Conservation (phyloP, 805 yeast species). For the Cyberlindnera meyerae region DNA sequence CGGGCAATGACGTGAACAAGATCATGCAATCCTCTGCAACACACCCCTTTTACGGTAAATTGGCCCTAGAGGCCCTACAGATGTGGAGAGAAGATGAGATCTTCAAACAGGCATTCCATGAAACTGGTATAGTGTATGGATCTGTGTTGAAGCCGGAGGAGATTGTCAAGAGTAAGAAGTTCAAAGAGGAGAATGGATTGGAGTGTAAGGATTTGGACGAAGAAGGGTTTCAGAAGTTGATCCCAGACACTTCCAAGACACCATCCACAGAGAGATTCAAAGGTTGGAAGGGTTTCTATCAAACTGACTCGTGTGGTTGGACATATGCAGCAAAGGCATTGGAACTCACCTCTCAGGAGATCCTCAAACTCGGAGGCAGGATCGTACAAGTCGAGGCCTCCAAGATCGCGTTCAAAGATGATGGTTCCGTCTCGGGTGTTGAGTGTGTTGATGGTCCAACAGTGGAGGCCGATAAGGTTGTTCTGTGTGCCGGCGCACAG, state of each 20-base stretch:
- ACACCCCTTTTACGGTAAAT: conserved; percentile 19
- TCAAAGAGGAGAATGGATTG: conserved; percentile 8
- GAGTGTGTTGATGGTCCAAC: conserved; percentile 26
- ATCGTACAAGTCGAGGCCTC: conserved; percentile 16
- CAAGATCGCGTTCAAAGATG: conserved; percentile 19
- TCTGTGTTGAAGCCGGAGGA: conserved; percentile 12
- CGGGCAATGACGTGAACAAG: conserved; percentile 40
- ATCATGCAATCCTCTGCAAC: conserved; percentile 28
- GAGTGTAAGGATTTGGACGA: conserved; percentile 8
- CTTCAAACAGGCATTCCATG: conserved; percentile 29
- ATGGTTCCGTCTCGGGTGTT: conserved; percentile 27
- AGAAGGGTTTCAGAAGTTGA: conserved; percentile 4
- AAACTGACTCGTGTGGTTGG: conserved; percentile 34
- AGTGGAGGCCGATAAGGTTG: conserved; percentile 24
- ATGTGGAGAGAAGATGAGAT: conserved; percentile 31
- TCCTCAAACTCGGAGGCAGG: conserved; percentile 30
- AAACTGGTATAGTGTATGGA: conserved; percentile 31
- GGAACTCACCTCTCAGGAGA: conserved; percentile 26
- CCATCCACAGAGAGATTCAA: conserved; percentile 11
- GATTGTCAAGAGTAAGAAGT: conserved; percentile 11
- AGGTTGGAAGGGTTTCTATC: conserved; percentile 32
- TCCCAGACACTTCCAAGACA: conserved; percentile 10
- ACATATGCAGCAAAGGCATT: conserved; percentile 32
- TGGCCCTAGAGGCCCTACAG: conserved; percentile 32
- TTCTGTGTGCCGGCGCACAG: conserved; percentile 38